Evolutionary conservation across 108 stramenopile genomes (phyloP).

Genomic region (Nitzschia sp.): DNA sequence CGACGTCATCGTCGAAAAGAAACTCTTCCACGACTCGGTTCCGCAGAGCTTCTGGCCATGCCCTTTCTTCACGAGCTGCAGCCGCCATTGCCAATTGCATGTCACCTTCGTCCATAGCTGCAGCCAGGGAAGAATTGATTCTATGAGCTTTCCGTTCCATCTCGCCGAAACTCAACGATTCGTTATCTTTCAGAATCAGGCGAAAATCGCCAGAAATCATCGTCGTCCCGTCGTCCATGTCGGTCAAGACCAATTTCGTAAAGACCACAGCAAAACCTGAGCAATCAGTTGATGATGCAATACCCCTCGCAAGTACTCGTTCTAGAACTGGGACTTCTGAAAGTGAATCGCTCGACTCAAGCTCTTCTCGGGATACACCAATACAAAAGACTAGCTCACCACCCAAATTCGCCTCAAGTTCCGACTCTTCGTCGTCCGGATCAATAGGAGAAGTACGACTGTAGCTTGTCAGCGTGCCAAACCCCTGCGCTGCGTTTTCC

Average conservation of each 20-base stretch:
- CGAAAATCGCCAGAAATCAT: constrained; percentile 57
- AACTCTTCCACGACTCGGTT: constrained; percentile 78
- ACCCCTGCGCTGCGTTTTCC: constrained; percentile 35
- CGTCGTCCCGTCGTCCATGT: constrained; percentile 60
- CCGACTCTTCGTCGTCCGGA: constrained; percentile 12
- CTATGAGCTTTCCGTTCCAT: constrained; percentile 46
- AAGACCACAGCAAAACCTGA: constrained; percentile 57
- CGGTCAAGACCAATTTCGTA: constrained; percentile 51
- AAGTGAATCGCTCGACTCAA: constrained; percentile 38
- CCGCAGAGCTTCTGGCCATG: constrained; percentile 64
- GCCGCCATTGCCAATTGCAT: constrained; percentile 65
- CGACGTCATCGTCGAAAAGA: constrained; percentile 77
- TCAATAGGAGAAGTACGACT: constrained; percentile 5
- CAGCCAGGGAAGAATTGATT: constrained; percentile 64
- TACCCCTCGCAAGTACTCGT: constrained; percentile 55
- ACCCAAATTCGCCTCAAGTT: constrained; percentile 30
- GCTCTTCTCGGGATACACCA: constrained; percentile 56
- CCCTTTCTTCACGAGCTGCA: constrained; percentile 59
- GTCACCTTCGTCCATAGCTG: constrained; percentile 75
- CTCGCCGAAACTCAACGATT: constrained; percentile 44
- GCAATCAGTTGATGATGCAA: constrained; percentile 44
- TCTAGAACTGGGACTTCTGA: constrained; percentile 47
- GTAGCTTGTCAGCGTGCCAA: constrained; percentile 33
- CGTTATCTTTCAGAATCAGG: constrained; percentile 32
- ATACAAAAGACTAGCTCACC: constrained; percentile 69